Base-by-base conservation (phyloP, 768 basidiomycete genomes). In the Suillus tomentosus region DNA sequence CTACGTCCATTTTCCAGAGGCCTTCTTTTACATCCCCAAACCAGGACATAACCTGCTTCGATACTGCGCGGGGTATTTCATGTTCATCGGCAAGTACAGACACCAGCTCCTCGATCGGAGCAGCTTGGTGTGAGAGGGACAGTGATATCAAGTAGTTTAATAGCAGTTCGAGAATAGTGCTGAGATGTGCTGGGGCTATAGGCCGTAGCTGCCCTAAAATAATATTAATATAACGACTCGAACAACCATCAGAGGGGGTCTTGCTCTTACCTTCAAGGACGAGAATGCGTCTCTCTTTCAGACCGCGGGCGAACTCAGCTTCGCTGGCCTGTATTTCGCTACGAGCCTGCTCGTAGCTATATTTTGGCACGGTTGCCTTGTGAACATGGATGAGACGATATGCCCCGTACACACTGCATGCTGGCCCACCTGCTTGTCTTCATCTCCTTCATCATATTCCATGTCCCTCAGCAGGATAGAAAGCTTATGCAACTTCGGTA, bases 271-370 rank as follows among this genome's bases (percentile, higher is more conserved):
- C 89, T 63, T 90, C 82, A 3, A 95, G 79, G 57, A 86, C 79
- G 17, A 97, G 85, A 31, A 98, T 85, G 5, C 88, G 88, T 50
- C 82, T 82, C n/a, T 87, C 84, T 60, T 77, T 83, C 37, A 97
- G 74, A 1, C 89, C 93, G 19, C 67, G 74, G 8, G 80, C 79
- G 24, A 97, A 76, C 72, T 97, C 95, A 0, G 70, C 76, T 62
- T 95, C 90, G 72, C 92, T 94, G 4, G 95, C 93, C 70, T 97
- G 95, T 7, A 96, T 83, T 57, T 85, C 82, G 9, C 76, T 73
- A 55, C 79, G 80, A 5, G 91, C 87, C 54, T 89, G 84, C 8
- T 85, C 82, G 66, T 90, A 89, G 58, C 63, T 74, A 40, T 62
- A 76, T 17, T 0, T 88, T 85, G 68, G 86, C 65, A 73, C 71